Evolutionary conservation across 1,284 basidiomycete genomes (phyloP), one percentile per base, ranked within the genome.

Genomic region (Trametes pubescens): DNA sequence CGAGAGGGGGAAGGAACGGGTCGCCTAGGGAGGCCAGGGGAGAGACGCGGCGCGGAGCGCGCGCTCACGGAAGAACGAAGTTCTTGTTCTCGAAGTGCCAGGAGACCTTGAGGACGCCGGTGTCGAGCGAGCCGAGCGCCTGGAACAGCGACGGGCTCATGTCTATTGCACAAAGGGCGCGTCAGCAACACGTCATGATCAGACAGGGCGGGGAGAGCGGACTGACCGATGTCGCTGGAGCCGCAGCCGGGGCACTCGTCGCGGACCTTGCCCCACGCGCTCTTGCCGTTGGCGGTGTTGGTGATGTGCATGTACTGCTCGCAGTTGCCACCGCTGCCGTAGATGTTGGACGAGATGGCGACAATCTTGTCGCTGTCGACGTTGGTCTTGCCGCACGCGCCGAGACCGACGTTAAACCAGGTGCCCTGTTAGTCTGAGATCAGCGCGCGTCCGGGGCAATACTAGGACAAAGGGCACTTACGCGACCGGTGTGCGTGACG

Each of bases 401-500:
- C 81, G 38, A 82, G 77, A 51, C 81, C 81, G 58, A 78, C 76
- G 44, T 77, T 58, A 66, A 77, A 82, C 74, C 75, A 82, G 44
- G 80, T 81, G 26, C 80, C 81, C 79, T 82, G 57, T 51, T 40
- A 26, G 53, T 32, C 59, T 51, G 34, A 55, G 48, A 38, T 62
- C 32, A 65, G 65, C 40, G 51, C 51, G 37, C 21, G 55, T n/a
- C 10, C 29, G 22, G 46, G 47, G 57, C 59, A 51, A 57, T 13
- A 14, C 29, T 47, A 37, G 43, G 58, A 56, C 34, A 44, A 32
- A 68, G 66, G 48, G 5, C 40, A 76, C 83, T 69, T 70, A 87
- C 87, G 68, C 76, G 75, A 46, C 87, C 86, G 21, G 64, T 70
- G 70, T 80, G 82, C 6, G 80, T 78, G 51, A 77, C 65, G 53